These are phyloP conservation scores for Dendrocalamus sinicus DNA, from an alignment of 176 grass and related monocot species.

Conservation along the genomic window DNA sequence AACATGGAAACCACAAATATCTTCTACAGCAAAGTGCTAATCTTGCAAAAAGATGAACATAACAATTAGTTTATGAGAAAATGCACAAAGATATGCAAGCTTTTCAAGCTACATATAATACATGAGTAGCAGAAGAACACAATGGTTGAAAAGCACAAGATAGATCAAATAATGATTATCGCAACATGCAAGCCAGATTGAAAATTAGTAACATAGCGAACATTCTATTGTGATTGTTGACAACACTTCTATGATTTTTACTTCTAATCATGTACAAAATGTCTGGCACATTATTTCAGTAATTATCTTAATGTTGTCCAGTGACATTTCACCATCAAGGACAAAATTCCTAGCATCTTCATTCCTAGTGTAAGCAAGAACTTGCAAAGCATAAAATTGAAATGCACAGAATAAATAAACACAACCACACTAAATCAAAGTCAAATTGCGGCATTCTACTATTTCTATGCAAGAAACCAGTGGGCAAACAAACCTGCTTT, in stretches of 20 bases:
- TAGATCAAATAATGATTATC: too few relatives aligned
- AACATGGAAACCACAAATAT: too few relatives aligned
- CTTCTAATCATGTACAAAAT: not conserved
- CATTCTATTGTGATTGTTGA: not conserved
- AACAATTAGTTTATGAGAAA: not conserved
- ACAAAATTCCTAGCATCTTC: constrained; percentile 86
- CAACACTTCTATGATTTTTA: constrained; percentile 2
- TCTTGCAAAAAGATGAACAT: not conserved
- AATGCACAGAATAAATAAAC: not conserved
- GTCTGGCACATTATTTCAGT: not conserved
- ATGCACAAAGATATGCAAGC: not conserved
- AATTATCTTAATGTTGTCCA: constrained; percentile 69
- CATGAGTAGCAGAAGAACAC: too few relatives aligned
- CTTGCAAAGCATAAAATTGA: constrained; percentile 42
- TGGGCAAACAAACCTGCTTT: not conserved
- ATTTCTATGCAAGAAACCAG: constrained; percentile 13
- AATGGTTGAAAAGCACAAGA: too few relatives aligned
- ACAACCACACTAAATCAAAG: not conserved
- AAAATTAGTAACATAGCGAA: not conserved
- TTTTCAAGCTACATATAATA: too few relatives aligned
- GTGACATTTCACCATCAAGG: constrained; percentile 67
- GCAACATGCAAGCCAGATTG: not conserved
- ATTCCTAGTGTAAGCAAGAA: constrained; percentile 93
- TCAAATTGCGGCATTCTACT: not conserved
- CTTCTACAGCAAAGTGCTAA: not conserved